These are phyloP conservation scores for Podospora pseudopauciseta DNA, from an alignment of 495 filamentous ascomycete species.

Conservation along the genomic window DNA sequence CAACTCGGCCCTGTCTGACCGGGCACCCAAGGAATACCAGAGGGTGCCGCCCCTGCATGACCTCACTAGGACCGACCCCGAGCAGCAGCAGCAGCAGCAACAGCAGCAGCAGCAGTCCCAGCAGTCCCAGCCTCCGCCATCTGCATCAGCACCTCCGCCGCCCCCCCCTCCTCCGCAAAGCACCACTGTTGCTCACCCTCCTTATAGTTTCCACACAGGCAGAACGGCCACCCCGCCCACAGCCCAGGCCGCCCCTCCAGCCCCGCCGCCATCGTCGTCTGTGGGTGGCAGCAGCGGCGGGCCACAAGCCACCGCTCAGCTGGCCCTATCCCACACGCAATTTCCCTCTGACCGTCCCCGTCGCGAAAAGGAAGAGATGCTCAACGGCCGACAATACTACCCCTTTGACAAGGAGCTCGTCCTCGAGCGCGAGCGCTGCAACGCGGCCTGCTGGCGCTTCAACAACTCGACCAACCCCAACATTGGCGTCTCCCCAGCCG, in stretches of 20 bases:
- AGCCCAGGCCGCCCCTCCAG: constrained; percentile 29
- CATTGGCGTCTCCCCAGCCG: constrained; percentile 68
- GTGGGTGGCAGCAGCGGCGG: constrained; percentile 12
- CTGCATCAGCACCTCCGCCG: constrained; percentile 21
- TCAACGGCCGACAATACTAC: constrained; percentile 73
- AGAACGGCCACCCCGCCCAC: constrained; percentile 43
- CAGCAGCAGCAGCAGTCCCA: constrained; percentile 29
- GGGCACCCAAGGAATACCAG: constrained; percentile 50
- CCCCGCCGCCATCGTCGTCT: constrained; percentile 27
- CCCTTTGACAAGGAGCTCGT: constrained; percentile 74
- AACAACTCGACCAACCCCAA: constrained; percentile 84
- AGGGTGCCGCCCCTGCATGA: constrained; percentile 55
- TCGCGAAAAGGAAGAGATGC: constrained; percentile 93
- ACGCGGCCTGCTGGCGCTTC: constrained; percentile 77
- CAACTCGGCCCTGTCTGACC: constrained; percentile 43
- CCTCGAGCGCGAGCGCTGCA: constrained; percentile 83
- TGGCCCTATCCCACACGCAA: constrained; percentile 53
- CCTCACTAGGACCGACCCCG: constrained; percentile 46
- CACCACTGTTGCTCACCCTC: constrained; percentile 25
- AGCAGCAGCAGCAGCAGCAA: constrained; percentile 32
- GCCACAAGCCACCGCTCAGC: constrained; percentile 57
- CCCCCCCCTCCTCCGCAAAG: constrained; percentile 26
- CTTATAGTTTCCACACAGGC: constrained; percentile 40
- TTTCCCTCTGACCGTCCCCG: constrained; percentile 43
- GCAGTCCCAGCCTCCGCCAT: constrained; percentile 18